Percentiles rank a stretch among this genome's conserved stretches.
phyloP scores from a whole-genome alignment of 148 eudicot genomes.

The Rhododendron ferrugineum region DNA sequence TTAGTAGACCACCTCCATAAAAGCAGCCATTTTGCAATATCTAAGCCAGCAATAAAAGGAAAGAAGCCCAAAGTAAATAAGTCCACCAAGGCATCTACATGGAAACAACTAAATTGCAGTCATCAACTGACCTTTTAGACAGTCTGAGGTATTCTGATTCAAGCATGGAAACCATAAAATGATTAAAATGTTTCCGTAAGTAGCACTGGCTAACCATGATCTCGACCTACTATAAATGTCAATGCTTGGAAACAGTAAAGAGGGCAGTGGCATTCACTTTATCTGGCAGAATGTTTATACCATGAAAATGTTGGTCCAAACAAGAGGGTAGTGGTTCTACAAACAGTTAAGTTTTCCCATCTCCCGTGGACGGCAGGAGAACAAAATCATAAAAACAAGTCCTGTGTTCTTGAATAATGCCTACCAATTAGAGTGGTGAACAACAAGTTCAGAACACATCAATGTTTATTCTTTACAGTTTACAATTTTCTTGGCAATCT shows the following conservation, averaged over 20 bases:
- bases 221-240: not conserved
- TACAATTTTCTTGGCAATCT: not conserved
- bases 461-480: not conserved
- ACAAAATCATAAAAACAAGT: not conserved
- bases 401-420: not conserved
- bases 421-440: not conserved
- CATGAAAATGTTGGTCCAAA: not conserved
- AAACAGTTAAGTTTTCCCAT: not conserved
- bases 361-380: not conserved
- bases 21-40: not conserved
- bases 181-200: not conserved
- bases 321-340: not conserved
- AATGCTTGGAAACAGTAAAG: not conserved
- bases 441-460: not conserved
- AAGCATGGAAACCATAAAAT: not conserved
- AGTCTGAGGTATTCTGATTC: not conserved
- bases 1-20: not conserved
- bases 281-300: not conserved
- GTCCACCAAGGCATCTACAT: not conserved
- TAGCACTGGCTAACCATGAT: not conserved
- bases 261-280: not conserved
- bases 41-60: not conserved
- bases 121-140: not conserved
- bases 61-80: not conserved
- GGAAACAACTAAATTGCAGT: not conserved